Evolutionary conservation across 2,329 filamentous ascomycete species (phyloP).

Genomic region (Volutella citrinella): DNA sequence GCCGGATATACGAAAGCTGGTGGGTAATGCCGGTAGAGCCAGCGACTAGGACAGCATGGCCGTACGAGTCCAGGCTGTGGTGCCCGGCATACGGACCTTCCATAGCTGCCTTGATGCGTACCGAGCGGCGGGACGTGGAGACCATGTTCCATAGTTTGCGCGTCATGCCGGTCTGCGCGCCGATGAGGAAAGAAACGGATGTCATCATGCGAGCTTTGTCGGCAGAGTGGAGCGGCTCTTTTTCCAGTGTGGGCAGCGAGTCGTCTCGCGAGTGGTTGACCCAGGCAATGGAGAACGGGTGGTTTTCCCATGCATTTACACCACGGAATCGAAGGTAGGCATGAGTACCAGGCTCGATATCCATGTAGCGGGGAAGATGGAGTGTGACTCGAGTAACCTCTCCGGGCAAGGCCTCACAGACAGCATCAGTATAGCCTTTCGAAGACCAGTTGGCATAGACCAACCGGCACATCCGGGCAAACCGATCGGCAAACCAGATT

Average conservation of each 20-base stretch:
- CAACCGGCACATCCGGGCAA: conserved; percentile 60
- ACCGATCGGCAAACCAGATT: conserved; percentile 75
- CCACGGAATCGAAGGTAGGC: conserved; percentile 70
- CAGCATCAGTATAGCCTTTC: conserved; percentile 59
- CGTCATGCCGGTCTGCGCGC: conserved; percentile 85
- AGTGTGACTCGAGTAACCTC: conserved; percentile 70
- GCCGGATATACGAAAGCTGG: conserved; percentile 82
- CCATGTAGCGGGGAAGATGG: conserved; percentile 63
- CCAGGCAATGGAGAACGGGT: conserved; percentile 80
- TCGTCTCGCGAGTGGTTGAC: conserved; percentile 52
- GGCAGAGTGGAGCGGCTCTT: conserved; percentile 35
- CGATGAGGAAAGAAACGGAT: conserved; percentile 76
- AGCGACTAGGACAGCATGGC: conserved; percentile 85
- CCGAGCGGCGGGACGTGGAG: conserved; percentile 46
- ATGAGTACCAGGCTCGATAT: conserved; percentile 68
- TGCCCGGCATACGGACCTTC: conserved; percentile 88
- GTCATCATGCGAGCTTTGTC: conserved; percentile 45
- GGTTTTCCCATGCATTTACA: conserved; percentile 67
- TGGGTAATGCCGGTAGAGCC: conserved; percentile 95
- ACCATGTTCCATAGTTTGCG: conserved; percentile 74
- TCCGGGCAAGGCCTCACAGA: conserved; percentile 65
- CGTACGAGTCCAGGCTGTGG: conserved; percentile 86
- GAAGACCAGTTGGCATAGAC: conserved; percentile 64
- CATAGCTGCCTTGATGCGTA: conserved; percentile 69
- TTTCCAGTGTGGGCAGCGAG: conserved; percentile 39